Percentiles rank a stretch among this genome's conserved stretches.
These are phyloP conservation scores for Phytophthora agathidicida DNA, from an alignment of 352 stramenopile genomes.

Conservation along the genomic window DNA sequence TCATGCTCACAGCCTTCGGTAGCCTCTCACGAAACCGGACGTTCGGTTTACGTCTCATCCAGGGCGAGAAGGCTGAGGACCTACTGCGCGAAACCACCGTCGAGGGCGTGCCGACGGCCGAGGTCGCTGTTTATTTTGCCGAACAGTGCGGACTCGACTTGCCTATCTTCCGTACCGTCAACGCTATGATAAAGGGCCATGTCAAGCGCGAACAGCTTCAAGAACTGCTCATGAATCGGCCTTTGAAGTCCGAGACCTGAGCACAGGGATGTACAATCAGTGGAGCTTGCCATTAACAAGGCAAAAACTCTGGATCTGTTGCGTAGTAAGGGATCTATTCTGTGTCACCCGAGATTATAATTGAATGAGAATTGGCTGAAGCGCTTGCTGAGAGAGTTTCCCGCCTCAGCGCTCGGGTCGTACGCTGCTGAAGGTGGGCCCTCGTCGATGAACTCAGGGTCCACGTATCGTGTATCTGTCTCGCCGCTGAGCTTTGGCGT, in stretches of 20 bases:
- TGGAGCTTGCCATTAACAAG: background rate
- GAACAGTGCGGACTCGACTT: conserved; percentile 91
- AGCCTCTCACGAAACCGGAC: conserved; percentile 95
- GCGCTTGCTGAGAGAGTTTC: conserved; percentile 79
- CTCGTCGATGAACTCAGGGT: conserved; percentile 89
- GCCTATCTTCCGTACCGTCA: conserved; percentile 90
- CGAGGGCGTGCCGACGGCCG: conserved; percentile 95
- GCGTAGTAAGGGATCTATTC: conserved; percentile 14
- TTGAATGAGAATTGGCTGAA: conserved; percentile 93
- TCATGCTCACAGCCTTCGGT: conserved; percentile 98
- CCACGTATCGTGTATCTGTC: conserved; percentile 89
- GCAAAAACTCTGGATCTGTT: conserved; percentile 12
- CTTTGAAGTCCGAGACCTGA: conserved; percentile 80
- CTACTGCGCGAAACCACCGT: conserved; percentile 93
- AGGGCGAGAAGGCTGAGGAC: conserved; percentile 91
- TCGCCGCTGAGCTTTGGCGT: conserved; percentile 84
- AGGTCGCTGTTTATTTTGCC: conserved; percentile 93
- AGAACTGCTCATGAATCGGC: conserved; percentile 82
- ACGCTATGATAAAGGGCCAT: conserved; percentile 84
- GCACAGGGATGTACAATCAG: background rate
- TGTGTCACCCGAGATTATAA: conserved; percentile 66
- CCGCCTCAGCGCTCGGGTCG: conserved; percentile 64
- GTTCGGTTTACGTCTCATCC: conserved; percentile 95
- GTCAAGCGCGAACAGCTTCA: conserved; percentile 78
- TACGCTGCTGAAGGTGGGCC: conserved; percentile 81